Evolutionary conservation across 768 basidiomycete genomes (phyloP).

Genomic region (Ephemerocybe angulata): DNA sequence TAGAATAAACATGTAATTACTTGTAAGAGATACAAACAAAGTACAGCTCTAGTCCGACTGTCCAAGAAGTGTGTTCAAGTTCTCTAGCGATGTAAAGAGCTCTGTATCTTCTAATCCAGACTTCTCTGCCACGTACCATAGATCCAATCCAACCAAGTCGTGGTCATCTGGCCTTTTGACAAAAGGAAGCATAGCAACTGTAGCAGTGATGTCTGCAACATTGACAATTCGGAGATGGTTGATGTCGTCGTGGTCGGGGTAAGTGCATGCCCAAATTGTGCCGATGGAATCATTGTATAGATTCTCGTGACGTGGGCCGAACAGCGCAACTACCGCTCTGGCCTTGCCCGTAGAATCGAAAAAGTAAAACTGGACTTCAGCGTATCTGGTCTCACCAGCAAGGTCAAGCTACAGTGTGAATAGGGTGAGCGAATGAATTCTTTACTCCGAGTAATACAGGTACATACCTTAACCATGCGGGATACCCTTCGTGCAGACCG

Average conservation of each 20-base stretch:
- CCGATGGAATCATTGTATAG: background rate
- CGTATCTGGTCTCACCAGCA: background rate
- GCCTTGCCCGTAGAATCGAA: background rate
- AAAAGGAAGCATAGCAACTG: background rate
- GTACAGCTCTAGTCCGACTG: no score
- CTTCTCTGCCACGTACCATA: background rate
- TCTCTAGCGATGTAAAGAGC: background rate
- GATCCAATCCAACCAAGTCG: background rate
- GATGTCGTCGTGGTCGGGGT: background rate
- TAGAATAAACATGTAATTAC: no score
- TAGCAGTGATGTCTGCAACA: background rate
- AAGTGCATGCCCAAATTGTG: background rate
- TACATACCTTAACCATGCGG: background rate
- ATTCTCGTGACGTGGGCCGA: background rate
- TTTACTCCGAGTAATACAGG: background rate
- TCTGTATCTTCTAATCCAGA: background rate
- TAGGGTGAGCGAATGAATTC: no score
- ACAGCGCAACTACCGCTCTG: background rate
- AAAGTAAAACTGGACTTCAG: background rate
- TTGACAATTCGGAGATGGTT: background rate
- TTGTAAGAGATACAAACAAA: no score
- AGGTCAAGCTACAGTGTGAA: background rate
- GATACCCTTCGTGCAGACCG: background rate
- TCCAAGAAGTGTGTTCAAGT: no score
- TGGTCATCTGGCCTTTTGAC: background rate